A percentile compares a stretch with the other conserved stretches of the same genome.
These are phyloP conservation scores for Colletotrichum sp. DNA, from an alignment of 2,329 filamentous ascomycete genomes.

Conservation along the genomic window DNA sequence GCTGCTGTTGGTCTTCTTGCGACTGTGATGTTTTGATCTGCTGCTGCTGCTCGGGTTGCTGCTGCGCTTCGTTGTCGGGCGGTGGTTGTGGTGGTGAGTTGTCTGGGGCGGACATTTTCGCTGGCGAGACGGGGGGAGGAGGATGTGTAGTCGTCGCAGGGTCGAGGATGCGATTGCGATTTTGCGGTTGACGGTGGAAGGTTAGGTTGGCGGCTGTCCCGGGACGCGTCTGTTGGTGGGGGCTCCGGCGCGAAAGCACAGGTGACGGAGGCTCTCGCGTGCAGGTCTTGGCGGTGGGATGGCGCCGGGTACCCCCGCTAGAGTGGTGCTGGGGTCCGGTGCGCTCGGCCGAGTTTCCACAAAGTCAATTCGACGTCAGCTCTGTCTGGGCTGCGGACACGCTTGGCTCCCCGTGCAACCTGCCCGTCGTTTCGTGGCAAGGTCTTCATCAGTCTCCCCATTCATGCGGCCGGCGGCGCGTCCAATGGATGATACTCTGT, in stretches of 20 bases:
- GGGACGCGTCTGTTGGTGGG: background rate
- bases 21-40: background rate
- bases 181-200: background rate
- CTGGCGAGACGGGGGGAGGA: background rate
- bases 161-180: background rate
- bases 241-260: background rate
- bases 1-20: background rate
- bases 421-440: background rate
- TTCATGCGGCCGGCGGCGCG: background rate
- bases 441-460: background rate
- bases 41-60: background rate
- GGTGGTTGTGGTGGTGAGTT: background rate
- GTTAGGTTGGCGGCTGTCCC: background rate
- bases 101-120: background rate
- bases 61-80: background rate
- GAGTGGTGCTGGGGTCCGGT: background rate
- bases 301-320: background rate
- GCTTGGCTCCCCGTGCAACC: background rate
- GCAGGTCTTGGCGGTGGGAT: slow-evolving; percentile 1
- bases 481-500: background rate
- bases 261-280: background rate
- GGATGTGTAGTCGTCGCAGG: background rate
- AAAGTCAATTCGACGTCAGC: background rate
- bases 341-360: background rate
- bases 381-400: background rate